phyloP scores from a whole-genome alignment of 495 filamentous ascomycete genomes.

The Penicillium psychrofluorescens region DNA sequence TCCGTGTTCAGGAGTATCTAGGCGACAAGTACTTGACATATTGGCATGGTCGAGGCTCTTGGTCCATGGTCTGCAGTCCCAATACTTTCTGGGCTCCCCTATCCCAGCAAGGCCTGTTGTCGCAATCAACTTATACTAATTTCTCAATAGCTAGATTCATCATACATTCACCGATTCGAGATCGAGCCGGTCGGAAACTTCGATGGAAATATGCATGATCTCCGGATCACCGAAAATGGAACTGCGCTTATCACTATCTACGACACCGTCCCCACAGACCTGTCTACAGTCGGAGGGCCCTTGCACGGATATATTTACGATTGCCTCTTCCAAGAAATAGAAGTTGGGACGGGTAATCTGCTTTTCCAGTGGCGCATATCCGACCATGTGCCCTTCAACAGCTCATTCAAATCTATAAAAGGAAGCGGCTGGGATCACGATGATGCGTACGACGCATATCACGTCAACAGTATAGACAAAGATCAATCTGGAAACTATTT shows the following conservation, averaged over 20 bases:
- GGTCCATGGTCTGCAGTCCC: too few species aligned
- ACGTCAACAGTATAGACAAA: slow-evolving; percentile 50
- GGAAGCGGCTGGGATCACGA: slow-evolving; percentile 8
- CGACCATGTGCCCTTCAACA: slow-evolving; percentile 18
- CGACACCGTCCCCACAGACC: not conserved
- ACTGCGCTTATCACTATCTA: not conserved
- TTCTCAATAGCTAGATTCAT: not conserved
- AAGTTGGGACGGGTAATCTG: slow-evolving; percentile 23
- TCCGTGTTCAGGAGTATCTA: too few species aligned
- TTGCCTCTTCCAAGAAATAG: slow-evolving; percentile 30
- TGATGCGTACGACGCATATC: slow-evolving; percentile 40
- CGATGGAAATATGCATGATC: not conserved
- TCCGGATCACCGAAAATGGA: not conserved
- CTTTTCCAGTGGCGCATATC: slow-evolving; percentile 33
- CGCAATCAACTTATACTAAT: too few species aligned
- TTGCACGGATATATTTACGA: slow-evolving; percentile 25
- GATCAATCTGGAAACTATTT: slow-evolving; percentile 42
- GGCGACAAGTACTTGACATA: too few species aligned
- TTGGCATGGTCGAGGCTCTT: too few species aligned
- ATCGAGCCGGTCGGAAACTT: too few species aligned
- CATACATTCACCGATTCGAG: too few species aligned
- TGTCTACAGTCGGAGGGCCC: slow-evolving; percentile 5
- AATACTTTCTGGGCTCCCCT: too few species aligned
- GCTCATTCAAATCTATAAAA: slow-evolving; percentile 8
- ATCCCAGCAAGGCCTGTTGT: too few species aligned